Percentiles rank a stretch among this genome's conserved stretches.
Conservation (phyloP, 345 rosid genomes). For the Populus simonii region DNA sequence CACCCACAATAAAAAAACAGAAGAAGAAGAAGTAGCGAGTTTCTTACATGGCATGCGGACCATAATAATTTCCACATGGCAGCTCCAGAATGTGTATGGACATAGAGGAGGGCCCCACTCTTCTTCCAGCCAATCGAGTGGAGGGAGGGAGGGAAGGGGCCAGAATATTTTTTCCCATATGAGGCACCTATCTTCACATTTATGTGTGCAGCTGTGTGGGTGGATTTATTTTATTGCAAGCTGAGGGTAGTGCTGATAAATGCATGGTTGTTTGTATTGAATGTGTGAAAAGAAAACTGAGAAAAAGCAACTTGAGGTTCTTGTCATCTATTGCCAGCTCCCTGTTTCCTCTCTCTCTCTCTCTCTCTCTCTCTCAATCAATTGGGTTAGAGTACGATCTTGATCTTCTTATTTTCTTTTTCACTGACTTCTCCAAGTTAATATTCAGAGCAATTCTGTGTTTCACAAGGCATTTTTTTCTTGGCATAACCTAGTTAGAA, state of each 20-base stretch:
- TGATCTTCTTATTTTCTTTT: neutral
- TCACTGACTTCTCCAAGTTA: neutral
- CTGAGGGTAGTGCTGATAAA: slow-evolving; percentile 31
- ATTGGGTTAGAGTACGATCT: slow-evolving; percentile 6
- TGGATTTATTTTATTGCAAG: slow-evolving; percentile 33
- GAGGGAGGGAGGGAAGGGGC: slow-evolving; percentile 11
- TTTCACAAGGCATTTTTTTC: slow-evolving; percentile 13
- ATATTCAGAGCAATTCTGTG: slow-evolving; percentile 6
- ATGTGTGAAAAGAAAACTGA: slow-evolving; percentile 37
- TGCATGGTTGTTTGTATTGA: slow-evolving; percentile 26
- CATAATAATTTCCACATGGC: slow-evolving; percentile 17
- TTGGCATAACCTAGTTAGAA: slow-evolving; percentile 1
- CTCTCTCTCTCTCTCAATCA: slow-evolving; percentile 27
- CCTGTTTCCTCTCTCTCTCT: slow-evolving; percentile 1
- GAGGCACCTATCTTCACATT: slow-evolving; percentile 21
- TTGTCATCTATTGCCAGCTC: slow-evolving; percentile 35
- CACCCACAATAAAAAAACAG: neutral
- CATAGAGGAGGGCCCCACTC: slow-evolving; percentile 2
- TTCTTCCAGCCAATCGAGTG: slow-evolving; percentile 9
- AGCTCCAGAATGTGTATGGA: slow-evolving; percentile 8
- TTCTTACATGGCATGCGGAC: slow-evolving; percentile 3
- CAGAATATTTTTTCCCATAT: neutral
- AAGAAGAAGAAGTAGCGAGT: neutral
- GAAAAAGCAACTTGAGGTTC: slow-evolving; percentile 36
- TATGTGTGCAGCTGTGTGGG: slow-evolving; percentile 25